phyloP scores from a whole-genome alignment of 495 filamentous ascomycete species.

The Xylaria palmicola region DNA sequence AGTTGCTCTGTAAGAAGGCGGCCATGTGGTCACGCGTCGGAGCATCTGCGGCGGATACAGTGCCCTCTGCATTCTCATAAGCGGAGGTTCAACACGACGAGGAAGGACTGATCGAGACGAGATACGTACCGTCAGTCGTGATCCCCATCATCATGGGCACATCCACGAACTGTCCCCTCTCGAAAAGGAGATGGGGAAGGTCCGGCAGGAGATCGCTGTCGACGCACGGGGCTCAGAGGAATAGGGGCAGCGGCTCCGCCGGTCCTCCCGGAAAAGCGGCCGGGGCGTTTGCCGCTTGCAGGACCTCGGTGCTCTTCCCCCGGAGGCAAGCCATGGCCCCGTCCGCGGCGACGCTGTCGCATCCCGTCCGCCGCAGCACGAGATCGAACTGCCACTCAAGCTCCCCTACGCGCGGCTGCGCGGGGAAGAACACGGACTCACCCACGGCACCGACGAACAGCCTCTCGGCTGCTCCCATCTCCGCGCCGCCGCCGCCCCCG shows the following conservation, averaged over 20 bases:
- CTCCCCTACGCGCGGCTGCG: constrained; percentile 37
- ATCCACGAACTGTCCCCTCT: constrained; percentile 25
- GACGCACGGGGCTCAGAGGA: constrained; percentile 58
- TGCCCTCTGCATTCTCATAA: constrained; percentile 38
- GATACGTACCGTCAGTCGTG: constrained; percentile 39
- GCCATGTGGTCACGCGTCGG: constrained; percentile 43
- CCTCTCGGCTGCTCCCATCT: background rate
- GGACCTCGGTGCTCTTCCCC: constrained; percentile 38
- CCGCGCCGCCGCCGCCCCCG: background rate
- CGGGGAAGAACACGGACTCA: constrained; percentile 47
- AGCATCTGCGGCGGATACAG: constrained; percentile 49
- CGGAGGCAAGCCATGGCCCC: constrained; percentile 52
- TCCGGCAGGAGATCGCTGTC: constrained; percentile 58
- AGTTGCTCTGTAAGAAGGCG: constrained; percentile 48
- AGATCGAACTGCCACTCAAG: constrained; percentile 46
- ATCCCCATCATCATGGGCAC: constrained; percentile 42
- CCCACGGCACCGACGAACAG: constrained; percentile 43
- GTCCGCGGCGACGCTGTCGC: constrained; percentile 3
- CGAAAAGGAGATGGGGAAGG: constrained; percentile 31
- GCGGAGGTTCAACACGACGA: background rate
- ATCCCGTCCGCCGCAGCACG: constrained; percentile 30
- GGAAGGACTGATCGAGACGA: background rate
- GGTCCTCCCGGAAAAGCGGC: constrained; percentile 44
- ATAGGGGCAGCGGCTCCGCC: constrained; percentile 46
- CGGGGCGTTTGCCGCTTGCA: constrained; percentile 54